phyloP scores from a whole-genome alignment of 805 yeast species.

The Cyberlindnera mycetangii region DNA sequence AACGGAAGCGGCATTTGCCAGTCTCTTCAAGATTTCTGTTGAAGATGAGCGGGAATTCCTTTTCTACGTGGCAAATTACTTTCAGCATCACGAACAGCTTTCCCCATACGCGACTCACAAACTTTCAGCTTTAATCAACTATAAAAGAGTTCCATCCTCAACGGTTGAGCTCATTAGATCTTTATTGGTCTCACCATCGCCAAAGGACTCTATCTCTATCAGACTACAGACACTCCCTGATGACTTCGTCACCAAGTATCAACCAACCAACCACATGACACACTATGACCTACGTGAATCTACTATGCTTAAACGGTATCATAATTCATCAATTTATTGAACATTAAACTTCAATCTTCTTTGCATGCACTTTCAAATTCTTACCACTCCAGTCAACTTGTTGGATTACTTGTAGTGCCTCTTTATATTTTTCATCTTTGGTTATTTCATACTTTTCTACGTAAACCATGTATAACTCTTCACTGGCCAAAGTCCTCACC shows the following conservation, averaged over 20 bases:
- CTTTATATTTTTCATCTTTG: conserved; percentile 30
- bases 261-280: conserved; percentile 1
- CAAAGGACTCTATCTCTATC: neutral
- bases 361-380: conserved; percentile 2
- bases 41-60: neutral
- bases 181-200: neutral
- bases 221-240: neutral
- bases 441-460: conserved; percentile 32
- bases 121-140: neutral
- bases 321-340: neutral
- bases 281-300: conserved; percentile 12
- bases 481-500: conserved; percentile 39
- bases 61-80: conserved; percentile 1
- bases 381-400: conserved; percentile 21
- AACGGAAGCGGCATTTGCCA: neutral
- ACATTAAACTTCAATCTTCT: conserved; percentile 3
- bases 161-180: neutral
- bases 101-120: neutral
- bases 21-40: conserved; percentile 3
- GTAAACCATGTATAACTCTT: conserved; percentile 38
- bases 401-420: conserved; percentile 13
- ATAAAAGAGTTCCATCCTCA: conserved; percentile 3
- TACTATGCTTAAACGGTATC: conserved; percentile 7
- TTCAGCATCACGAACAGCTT: neutral
- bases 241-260: neutral